Conservation (phyloP, 2,329 filamentous ascomycete genomes). For the Lachnellula hyalina region DNA sequence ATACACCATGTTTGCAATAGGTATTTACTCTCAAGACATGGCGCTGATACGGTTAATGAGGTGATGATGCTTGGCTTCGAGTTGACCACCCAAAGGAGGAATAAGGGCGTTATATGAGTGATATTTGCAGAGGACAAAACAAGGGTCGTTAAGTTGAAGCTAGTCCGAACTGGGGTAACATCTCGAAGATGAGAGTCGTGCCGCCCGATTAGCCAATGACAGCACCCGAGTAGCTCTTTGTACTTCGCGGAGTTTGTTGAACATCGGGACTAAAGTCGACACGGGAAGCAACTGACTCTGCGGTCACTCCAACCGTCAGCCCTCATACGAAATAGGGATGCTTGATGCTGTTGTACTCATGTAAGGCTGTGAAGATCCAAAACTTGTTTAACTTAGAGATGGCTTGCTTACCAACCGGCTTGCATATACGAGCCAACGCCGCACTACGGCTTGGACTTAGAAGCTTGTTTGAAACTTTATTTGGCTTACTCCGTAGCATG, state of each 20-base stretch:
- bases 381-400: not conserved
- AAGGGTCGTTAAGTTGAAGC: not conserved
- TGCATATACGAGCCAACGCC: not conserved
- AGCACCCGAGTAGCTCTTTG: not conserved
- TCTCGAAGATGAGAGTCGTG: not conserved
- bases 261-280: not conserved
- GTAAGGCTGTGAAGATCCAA: not conserved
- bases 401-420: not conserved
- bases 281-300: not conserved
- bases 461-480: not conserved
- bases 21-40: not conserved
- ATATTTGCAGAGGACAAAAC: not conserved
- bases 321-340: not conserved
- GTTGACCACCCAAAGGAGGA: not conserved
- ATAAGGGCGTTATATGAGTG: not conserved
- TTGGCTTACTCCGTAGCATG: not conserved
- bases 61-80: not conserved
- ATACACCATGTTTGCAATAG: conserved; percentile 4
- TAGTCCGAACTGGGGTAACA: not conserved
- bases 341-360: not conserved
- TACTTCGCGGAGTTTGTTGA: not conserved
- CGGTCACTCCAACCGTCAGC: not conserved
- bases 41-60: not conserved
- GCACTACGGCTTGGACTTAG: not conserved
- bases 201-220: not conserved